A percentile compares a stretch with the other conserved stretches of the same genome.
These are phyloP conservation scores for Xylariaceae sp. DNA, from an alignment of 2,329 filamentous ascomycete genomes.

Conservation along the genomic window DNA sequence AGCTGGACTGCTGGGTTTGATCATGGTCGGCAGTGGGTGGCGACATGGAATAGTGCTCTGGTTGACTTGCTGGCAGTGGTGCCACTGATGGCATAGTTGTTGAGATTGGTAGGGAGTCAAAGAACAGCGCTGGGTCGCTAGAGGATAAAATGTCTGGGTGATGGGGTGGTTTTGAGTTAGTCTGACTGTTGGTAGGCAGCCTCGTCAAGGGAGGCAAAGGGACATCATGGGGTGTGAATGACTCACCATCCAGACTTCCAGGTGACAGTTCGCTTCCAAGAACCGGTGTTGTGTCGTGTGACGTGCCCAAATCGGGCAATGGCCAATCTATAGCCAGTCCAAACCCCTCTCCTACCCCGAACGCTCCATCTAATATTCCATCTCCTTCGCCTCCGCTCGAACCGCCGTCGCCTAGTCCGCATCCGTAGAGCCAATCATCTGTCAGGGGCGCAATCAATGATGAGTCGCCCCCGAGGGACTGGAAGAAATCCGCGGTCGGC, in stretches of 20 bases:
- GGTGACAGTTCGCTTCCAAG: slow-evolving; percentile 22
- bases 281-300: slow-evolving; percentile 21
- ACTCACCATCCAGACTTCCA: slow-evolving; percentile 26
- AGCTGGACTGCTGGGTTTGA: slow-evolving; percentile 25
- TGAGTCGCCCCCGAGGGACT: slow-evolving; percentile 22
- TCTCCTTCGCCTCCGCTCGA: slow-evolving; percentile 14
- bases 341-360: not conserved
- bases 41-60: slow-evolving; percentile 16
- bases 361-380: not conserved
- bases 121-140: slow-evolving; percentile 23
- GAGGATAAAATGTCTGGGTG: slow-evolving; percentile 22
- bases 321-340: slow-evolving; percentile 24
- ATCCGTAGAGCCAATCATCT: slow-evolving; percentile 26
- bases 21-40: slow-evolving; percentile 15
- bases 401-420: slow-evolving; percentile 15
- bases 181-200: not conserved
- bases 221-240: not conserved
- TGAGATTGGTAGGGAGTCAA: slow-evolving; percentile 18
- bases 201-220: not conserved
- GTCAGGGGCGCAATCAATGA: slow-evolving; percentile 19
- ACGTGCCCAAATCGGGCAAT: slow-evolving; percentile 22
- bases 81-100: slow-evolving; percentile 17
- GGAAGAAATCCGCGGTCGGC: slow-evolving; percentile 27
- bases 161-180: slow-evolving; percentile 5
- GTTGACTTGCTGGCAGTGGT: slow-evolving; percentile 10